Evolutionary conservation across 345 rosid species (phyloP).

Genomic region (Turnera subulata): DNA sequence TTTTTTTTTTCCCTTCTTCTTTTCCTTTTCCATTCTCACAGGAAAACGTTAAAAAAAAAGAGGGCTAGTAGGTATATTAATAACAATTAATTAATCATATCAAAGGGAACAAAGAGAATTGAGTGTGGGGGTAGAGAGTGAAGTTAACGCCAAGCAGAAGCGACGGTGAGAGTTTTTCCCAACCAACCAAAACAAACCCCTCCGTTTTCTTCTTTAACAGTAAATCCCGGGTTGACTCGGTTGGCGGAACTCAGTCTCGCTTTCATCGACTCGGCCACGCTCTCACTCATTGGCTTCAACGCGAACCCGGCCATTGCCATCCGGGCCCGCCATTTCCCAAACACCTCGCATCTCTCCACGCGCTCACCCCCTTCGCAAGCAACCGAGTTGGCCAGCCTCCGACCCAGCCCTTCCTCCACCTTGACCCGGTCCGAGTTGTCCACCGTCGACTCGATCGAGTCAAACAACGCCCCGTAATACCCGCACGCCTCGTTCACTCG

Average conservation of each 20-base stretch:
- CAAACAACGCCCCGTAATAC: slow-evolving; percentile 72
- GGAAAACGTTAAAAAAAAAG: slow-evolving; percentile 34
- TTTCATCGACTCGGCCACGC: slow-evolving; percentile 56
- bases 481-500: slow-evolving; percentile 50
- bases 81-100: slow-evolving; percentile 25
- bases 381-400: slow-evolving; percentile 66
- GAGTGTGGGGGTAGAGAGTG: slow-evolving; percentile 12
- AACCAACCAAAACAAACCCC: slow-evolving; percentile 87
- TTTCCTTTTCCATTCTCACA: slow-evolving; percentile 33
- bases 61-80: background rate
- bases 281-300: slow-evolving; percentile 47
- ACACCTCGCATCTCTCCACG: slow-evolving; percentile 87
- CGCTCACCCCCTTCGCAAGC: slow-evolving; percentile 89
- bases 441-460: slow-evolving; percentile 63
- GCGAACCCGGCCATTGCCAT: slow-evolving; percentile 94
- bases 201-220: slow-evolving; percentile 73
- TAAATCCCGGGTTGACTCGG: slow-evolving; percentile 61
- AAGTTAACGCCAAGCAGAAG: slow-evolving; percentile 92
- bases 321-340: slow-evolving; percentile 94
- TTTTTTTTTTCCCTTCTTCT: slow-evolving; percentile 8
- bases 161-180: slow-evolving; percentile 84
- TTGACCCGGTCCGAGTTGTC: slow-evolving; percentile 36
- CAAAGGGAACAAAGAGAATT: slow-evolving; percentile 7
- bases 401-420: slow-evolving; percentile 65
- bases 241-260: slow-evolving; percentile 38